Percentiles rank a stretch among this genome's conserved stretches.
These are phyloP conservation scores for Penicillium fuscoglaucum DNA, from an alignment of 2,329 filamentous ascomycete species.

Conservation along the genomic window DNA sequence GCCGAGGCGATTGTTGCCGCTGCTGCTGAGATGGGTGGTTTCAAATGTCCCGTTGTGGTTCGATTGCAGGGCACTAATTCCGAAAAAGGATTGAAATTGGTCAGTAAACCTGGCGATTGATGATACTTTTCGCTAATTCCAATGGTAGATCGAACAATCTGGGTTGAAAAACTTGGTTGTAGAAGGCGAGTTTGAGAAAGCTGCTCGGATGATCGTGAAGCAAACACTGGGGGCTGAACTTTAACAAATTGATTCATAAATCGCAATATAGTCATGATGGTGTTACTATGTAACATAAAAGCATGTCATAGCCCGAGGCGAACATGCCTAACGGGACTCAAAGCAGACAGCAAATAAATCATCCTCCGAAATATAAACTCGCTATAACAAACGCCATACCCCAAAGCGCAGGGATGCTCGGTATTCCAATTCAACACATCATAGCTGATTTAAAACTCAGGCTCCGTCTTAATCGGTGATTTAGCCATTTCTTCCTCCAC, in stretches of 20 bases:
- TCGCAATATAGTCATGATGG: neutral
- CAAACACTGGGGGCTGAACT: slow-evolving; percentile 20
- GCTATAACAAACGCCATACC: neutral
- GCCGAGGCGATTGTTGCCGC: slow-evolving; percentile 52
- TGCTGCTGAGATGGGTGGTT: slow-evolving; percentile 37
- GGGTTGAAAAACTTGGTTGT: slow-evolving; percentile 39
- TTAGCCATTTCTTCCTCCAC: neutral
- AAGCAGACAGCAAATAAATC: neutral
- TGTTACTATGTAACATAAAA: neutral
- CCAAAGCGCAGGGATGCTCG: rapidly evolving
- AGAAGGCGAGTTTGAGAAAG: slow-evolving; percentile 43
- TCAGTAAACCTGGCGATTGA: slow-evolving; percentile 24
- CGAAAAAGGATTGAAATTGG: slow-evolving; percentile 44
- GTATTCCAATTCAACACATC: neutral
- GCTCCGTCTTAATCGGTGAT: neutral
- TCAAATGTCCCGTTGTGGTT: slow-evolving; percentile 49
- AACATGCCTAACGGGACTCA: neutral
- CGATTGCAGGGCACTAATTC: slow-evolving; percentile 53
- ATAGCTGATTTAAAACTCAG: neutral
- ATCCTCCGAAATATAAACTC: neutral
- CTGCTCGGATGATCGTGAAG: slow-evolving; percentile 33
- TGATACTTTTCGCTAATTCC: neutral
- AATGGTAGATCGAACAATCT: slow-evolving; percentile 37
- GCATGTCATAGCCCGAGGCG: neutral
- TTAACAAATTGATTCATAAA: neutral